Evolutionary conservation across 2,329 filamentous ascomycete genomes (phyloP).

Genomic region (Fusarium irregulare): DNA sequence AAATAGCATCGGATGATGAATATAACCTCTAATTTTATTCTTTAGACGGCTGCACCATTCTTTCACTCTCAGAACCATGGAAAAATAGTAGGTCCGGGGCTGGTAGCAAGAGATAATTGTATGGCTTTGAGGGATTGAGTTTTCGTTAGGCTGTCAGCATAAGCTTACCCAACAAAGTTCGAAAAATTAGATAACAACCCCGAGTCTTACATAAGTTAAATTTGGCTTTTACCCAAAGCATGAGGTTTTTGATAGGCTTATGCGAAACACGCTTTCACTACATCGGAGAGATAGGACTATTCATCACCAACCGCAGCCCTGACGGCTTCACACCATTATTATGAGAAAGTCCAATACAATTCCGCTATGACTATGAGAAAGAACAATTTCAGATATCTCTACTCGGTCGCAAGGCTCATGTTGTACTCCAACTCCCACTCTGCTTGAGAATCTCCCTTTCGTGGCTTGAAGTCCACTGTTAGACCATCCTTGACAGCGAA

Average conservation of each 20-base stretch:
- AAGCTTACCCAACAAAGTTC: not conserved
- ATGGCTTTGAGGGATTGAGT: not conserved
- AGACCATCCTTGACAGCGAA: constrained; percentile 41
- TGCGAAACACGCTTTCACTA: not conserved
- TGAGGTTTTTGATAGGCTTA: not conserved
- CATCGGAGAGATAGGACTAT: not conserved
- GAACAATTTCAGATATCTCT: not conserved
- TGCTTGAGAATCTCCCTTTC: constrained; percentile 37
- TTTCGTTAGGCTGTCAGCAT: not conserved
- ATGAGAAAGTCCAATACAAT: not conserved
- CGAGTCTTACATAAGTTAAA: not conserved
- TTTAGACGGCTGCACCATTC: not conserved
- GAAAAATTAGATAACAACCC: not conserved
- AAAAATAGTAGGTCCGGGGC: not conserved
- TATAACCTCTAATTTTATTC: not conserved
- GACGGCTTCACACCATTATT: not conserved
- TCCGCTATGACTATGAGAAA: constrained; percentile 1
- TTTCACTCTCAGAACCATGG: rapidly evolving
- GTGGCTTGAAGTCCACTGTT: constrained; percentile 38
- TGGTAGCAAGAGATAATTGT: not conserved
- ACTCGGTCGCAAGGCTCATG: constrained; percentile 18
- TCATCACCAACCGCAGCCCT: not conserved
- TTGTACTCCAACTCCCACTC: constrained; percentile 38
- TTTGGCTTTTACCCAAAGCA: not conserved
- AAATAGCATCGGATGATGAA: not conserved